phyloP scores from a whole-genome alignment of 331 rosid genomes.

The Saraca asoca region DNA sequence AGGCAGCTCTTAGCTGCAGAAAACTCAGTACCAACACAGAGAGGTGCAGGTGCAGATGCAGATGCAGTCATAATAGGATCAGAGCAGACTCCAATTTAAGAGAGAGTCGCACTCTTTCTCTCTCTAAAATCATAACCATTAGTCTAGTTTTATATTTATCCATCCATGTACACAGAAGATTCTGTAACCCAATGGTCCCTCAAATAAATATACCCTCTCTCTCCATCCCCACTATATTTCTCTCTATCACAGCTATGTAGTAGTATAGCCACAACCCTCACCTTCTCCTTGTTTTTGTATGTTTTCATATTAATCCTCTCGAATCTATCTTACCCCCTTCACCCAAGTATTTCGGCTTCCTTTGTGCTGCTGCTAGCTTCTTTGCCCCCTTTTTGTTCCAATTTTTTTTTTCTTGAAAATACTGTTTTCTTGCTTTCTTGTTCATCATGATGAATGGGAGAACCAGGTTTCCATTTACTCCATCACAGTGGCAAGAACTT shows the following conservation, averaged over 20 bases:
- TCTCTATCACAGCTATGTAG: too few species aligned
- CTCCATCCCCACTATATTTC: too few species aligned
- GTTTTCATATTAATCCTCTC: not conserved
- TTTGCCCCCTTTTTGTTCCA: too few species aligned
- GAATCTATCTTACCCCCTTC: conserved; percentile 13
- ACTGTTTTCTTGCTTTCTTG: not conserved
- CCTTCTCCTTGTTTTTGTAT: too few species aligned
- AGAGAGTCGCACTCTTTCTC: not conserved
- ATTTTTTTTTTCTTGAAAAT: conserved; percentile 4
- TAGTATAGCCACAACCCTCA: too few species aligned
- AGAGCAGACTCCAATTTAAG: conserved; percentile 36
- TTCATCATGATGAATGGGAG: conserved; percentile 54
- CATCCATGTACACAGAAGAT: conserved; percentile 80
- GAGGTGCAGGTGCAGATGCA: conserved; percentile 41
- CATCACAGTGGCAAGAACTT: conserved; percentile 97
- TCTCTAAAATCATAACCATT: conserved; percentile 76
- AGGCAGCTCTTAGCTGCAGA: conserved; percentile 57
- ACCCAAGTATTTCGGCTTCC: not conserved
- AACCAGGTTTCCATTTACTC: conserved; percentile 84
- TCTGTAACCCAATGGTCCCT: conserved; percentile 90
- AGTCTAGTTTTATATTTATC: conserved; percentile 68
- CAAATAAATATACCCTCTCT: conserved; percentile 72
- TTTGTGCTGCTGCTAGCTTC: not conserved
- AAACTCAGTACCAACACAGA: conserved; percentile 57
- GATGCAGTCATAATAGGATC: conserved; percentile 72